Evolutionary conservation across 2,329 filamentous ascomycete genomes (phyloP).

Genomic region (Dothideomycetes sp.): DNA sequence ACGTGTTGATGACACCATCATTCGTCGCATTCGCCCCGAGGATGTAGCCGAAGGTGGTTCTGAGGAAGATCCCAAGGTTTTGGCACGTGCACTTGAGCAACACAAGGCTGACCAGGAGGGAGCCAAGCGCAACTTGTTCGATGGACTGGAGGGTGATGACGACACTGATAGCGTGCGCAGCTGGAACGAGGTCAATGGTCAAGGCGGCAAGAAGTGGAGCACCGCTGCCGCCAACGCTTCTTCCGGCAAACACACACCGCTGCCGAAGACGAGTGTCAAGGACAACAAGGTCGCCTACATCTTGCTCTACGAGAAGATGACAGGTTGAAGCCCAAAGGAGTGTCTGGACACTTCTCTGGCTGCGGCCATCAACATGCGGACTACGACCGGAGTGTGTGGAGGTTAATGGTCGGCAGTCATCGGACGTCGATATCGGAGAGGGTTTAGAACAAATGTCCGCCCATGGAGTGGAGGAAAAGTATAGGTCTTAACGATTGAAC

Average conservation of each 20-base stretch:
- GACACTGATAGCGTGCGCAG: conserved; percentile 39
- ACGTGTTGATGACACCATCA: conserved; percentile 85
- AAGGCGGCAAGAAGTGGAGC: conserved; percentile 43
- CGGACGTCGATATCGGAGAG: too few relatives aligned
- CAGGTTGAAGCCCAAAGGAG: conserved; percentile 13
- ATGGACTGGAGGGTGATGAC: conserved; percentile 56
- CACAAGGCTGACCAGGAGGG: conserved; percentile 47
- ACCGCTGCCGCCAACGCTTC: conserved; percentile 41
- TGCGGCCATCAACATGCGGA: neutral
- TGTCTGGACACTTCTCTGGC: neutral
- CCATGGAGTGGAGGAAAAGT: too few relatives aligned
- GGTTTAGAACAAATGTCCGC: too few relatives aligned
- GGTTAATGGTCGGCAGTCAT: neutral
- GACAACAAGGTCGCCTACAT: conserved; percentile 98
- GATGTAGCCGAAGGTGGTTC: conserved; percentile 81
- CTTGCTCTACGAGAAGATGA: conserved; percentile 80
- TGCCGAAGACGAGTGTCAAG: conserved; percentile 48
- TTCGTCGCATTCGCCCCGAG: conserved; percentile 73
- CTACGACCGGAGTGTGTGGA: neutral
- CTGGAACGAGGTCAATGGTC: conserved; percentile 81
- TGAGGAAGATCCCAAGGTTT: conserved; percentile 66
- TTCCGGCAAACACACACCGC: conserved; percentile 43
- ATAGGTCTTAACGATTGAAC: too few relatives aligned
- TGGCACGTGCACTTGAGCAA: conserved; percentile 56
- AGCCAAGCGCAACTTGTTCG: conserved; percentile 62